Evolutionary conservation across 345 rosid genomes (phyloP).

Genomic region (Brassica rapa): DNA sequence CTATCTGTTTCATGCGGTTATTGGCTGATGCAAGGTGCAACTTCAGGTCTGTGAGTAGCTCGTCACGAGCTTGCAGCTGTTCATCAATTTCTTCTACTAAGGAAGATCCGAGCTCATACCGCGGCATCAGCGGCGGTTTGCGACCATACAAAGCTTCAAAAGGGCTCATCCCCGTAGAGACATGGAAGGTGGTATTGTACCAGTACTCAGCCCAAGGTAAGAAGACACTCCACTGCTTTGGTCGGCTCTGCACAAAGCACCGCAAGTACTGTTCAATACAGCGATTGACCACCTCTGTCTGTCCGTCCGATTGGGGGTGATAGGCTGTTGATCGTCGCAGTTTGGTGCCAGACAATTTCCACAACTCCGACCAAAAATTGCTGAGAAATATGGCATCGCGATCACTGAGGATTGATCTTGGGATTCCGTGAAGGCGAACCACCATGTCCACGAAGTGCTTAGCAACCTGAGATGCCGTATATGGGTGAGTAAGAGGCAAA

Average conservation of each 20-base stretch:
- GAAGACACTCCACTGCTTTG: background rate
- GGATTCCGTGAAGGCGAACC: background rate
- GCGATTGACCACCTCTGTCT: background rate
- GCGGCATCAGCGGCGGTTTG: background rate
- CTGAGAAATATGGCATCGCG: background rate
- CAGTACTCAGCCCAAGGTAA: background rate
- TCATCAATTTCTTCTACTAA: background rate
- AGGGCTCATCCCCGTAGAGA: background rate
- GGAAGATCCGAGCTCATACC: background rate
- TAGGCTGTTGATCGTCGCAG: background rate
- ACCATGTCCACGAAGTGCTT: background rate
- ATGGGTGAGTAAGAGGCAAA: background rate
- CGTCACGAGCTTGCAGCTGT: background rate
- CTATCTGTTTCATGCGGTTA: slow-evolving; percentile 8
- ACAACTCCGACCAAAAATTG: background rate
- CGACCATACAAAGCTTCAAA: background rate
- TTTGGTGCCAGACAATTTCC: background rate
- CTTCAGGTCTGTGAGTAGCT: background rate
- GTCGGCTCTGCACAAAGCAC: background rate
- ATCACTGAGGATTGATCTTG: background rate
- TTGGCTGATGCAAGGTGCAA: background rate
- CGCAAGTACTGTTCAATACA: background rate
- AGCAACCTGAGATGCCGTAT: background rate
- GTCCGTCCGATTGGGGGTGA: background rate
- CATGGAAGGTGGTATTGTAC: background rate